Evolutionary conservation across 345 rosid genomes (phyloP), one percentile per base, ranked within the genome.

Genomic region (Heritiera fomes): DNA sequence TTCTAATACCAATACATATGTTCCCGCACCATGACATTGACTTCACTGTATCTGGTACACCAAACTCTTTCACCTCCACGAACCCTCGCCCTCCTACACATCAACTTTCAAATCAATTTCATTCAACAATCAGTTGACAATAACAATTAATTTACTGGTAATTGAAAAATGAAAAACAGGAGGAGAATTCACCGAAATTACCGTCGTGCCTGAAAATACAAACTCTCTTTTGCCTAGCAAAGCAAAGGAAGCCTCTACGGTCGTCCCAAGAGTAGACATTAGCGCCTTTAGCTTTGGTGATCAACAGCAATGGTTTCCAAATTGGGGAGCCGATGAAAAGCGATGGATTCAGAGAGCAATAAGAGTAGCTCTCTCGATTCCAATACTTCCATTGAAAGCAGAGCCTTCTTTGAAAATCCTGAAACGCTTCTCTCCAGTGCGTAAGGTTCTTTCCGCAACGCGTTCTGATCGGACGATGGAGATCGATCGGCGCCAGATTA

Each of bases 1-100:
- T 96, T 70, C 87, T 84, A 81, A 96, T 89, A 5, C 96, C 98
- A 74, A 96, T 50, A 52, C 99, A 96, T 59, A 96, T 90, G 84
- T 94, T 96, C 59, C 98, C 98, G 32, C 97, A 92, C 99, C 99
- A 96, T 18, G 98, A 86, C 87, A 94, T 92, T 0, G 99, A 94
- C 89, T 90, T 96, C 77, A 94, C 99, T 7, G 84, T 75, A 83
- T 96, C 99, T 4, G 97, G 93, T 59, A 96, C 95, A 59, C 97
- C 97, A 85, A 86, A 94, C 43, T 96, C 99, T 82, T 91, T 92
- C 53, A 96, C 95, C 88, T 96, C 99, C 60, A 96, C 98, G 80
- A 96, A 96, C 14, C 99, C 99, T 71, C 97, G 77, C 75, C 99
- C 99, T 75, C 97, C 99, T 95, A 53, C 78, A 84, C 62, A 78